Percentiles rank a stretch among this genome's conserved stretches.
Evolutionary conservation across 2,329 filamentous ascomycete species (phyloP).

Genomic region (Fusarium albidum): DNA sequence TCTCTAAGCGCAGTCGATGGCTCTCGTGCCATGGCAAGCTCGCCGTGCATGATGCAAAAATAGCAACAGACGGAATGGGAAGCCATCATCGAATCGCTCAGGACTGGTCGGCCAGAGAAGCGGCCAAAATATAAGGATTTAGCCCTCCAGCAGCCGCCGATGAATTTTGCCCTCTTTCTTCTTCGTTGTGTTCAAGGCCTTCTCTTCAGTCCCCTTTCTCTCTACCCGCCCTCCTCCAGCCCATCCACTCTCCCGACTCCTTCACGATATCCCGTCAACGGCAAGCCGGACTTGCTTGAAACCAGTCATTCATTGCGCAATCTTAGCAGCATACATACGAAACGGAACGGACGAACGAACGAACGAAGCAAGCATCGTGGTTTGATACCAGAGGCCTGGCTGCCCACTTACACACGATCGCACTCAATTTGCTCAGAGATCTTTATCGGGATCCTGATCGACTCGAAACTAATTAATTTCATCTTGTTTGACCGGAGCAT

Average conservation of each 20-base stretch:
- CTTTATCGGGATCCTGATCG: constrained; percentile 36
- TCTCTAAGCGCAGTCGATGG: constrained; percentile 55
- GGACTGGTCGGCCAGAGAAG: constrained; percentile 49
- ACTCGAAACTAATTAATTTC: constrained; percentile 44
- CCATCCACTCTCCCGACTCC: constrained; percentile 39
- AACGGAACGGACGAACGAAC: constrained; percentile 29
- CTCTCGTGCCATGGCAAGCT: constrained; percentile 41
- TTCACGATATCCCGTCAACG: constrained; percentile 51
- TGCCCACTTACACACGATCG: constrained; percentile 37
- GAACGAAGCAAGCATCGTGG: constrained; percentile 31
- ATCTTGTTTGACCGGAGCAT: constrained; percentile 36
- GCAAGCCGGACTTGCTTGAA: constrained; percentile 70
- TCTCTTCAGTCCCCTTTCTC: constrained; percentile 50
- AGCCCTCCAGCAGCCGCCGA: constrained; percentile 52
- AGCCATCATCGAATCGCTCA: constrained; percentile 40
- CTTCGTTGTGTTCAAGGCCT: constrained; percentile 53
- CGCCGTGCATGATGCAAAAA: constrained; percentile 47
- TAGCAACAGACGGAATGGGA: constrained; percentile 44
- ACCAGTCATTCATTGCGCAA: constrained; percentile 57
- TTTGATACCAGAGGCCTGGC: constrained; percentile 41
- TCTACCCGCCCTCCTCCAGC: constrained; percentile 46
- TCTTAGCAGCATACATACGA: constrained; percentile 24
- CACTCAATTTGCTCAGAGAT: constrained; percentile 37
- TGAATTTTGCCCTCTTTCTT: constrained; percentile 53
- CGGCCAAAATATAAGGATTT: constrained; percentile 68